Conservation (phyloP, 805 yeast genomes). For the Nakazawaea ishiwadae region DNA sequence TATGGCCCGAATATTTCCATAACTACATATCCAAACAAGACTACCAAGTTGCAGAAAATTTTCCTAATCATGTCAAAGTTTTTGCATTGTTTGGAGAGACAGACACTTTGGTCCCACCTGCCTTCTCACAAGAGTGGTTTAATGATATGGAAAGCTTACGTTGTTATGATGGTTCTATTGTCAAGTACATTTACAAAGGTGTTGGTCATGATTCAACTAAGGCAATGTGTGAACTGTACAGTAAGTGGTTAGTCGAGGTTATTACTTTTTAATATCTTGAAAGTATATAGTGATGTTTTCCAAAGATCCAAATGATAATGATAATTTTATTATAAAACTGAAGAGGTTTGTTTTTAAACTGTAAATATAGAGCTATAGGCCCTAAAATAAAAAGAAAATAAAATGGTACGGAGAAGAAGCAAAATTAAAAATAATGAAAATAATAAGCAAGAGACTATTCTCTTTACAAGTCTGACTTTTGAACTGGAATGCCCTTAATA, state of each 20-base stretch:
- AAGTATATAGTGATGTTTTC: neutral
- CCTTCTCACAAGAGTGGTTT: constrained; percentile 12
- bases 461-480: too few species aligned
- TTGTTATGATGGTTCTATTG: constrained; percentile 12
- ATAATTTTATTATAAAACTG: too few species aligned
- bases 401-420: too few species aligned
- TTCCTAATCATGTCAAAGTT: constrained; percentile 15
- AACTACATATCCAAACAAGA: constrained; percentile 13
- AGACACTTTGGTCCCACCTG: constrained; percentile 14
- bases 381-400: too few species aligned
- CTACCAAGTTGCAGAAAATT: constrained; percentile 13
- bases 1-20: constrained; percentile 14
- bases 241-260: constrained; percentile 10
- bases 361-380: too few species aligned
- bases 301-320: too few species aligned
- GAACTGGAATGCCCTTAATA: too few species aligned
- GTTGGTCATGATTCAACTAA: constrained; percentile 13
- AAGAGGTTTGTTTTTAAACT: too few species aligned
- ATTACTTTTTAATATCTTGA: neutral
- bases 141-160: constrained; percentile 8
- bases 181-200: neutral
- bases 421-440: too few species aligned
- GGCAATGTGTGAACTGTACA: constrained; percentile 11
- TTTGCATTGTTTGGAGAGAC: constrained; percentile 13
- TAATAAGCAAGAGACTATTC: too few species aligned